Evolutionary conservation across 495 filamentous ascomycete species (phyloP).

Genomic region (Penicillium silybi): DNA sequence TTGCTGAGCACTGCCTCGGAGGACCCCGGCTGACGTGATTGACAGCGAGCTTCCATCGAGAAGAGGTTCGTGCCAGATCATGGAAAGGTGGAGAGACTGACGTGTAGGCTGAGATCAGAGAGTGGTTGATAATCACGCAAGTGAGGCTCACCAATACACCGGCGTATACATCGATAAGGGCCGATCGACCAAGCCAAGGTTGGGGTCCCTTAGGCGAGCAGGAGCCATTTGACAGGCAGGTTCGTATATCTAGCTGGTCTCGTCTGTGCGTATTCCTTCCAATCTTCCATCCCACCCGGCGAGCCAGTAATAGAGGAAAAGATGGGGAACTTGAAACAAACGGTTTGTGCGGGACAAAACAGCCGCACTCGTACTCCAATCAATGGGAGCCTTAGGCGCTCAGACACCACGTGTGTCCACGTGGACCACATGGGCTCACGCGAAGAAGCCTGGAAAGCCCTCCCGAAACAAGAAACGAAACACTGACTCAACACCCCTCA

Average conservation of each 20-base stretch:
- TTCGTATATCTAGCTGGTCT: background rate
- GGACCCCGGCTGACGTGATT: slow-evolving; percentile 17
- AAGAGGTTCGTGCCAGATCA: background rate
- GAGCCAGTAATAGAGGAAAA: background rate
- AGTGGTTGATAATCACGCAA: background rate
- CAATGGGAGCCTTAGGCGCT: background rate
- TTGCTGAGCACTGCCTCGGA: slow-evolving; percentile 5
- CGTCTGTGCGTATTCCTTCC: background rate
- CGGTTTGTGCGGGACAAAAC: background rate
- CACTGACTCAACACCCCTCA: background rate
- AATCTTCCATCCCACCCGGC: background rate
- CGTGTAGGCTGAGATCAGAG: background rate
- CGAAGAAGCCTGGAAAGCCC: slow-evolving; percentile 31
- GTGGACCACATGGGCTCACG: slow-evolving; percentile 37
- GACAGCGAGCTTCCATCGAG: slow-evolving; percentile 1
- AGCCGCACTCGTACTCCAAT: background rate
- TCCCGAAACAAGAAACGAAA: slow-evolving; percentile 9
- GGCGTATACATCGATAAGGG: too few relatives aligned
- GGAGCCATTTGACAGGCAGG: slow-evolving; percentile 1
- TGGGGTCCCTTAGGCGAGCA: background rate
- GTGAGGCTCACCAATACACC: background rate
- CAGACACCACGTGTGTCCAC: slow-evolving; percentile 38
- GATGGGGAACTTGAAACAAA: slow-evolving; percentile 3
- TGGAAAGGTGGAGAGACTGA: background rate
- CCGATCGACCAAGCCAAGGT: background rate